Conservation (phyloP, 1,139 yeast species). For the Diutina sp. region DNA sequence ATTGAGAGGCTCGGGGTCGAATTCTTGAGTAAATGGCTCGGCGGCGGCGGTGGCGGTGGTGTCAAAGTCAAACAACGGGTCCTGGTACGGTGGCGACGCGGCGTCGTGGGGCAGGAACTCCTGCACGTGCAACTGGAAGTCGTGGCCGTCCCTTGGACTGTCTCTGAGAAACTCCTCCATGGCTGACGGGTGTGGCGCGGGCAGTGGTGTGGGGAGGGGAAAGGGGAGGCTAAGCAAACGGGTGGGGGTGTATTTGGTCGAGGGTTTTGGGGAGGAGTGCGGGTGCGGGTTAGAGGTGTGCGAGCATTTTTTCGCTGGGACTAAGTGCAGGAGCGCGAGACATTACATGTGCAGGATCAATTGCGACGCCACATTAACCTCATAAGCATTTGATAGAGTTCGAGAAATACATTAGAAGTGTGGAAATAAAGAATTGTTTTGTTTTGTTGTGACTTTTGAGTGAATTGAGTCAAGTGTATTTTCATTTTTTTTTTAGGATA, state of each 20-base stretch:
- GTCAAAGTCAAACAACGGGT: constrained; percentile 2
- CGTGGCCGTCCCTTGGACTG: background rate
- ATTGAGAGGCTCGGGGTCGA: background rate
- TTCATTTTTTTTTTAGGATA: too few relatives aligned
- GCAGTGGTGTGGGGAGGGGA: background rate
- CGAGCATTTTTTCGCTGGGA: background rate
- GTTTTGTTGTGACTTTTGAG: too few relatives aligned
- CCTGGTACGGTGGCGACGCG: background rate
- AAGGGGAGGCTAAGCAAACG: background rate
- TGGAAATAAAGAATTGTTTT: too few relatives aligned
- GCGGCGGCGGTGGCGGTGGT: background rate
- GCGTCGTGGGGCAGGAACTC: background rate
- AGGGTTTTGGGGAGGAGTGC: background rate
- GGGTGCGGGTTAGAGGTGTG: background rate
- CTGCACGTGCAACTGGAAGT: constrained; percentile 1
- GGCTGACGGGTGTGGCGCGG: background rate
- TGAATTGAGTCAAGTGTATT: too few relatives aligned
- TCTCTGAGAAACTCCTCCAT: constrained; percentile 2
- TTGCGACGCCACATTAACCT: too few relatives aligned
- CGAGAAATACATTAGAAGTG: too few relatives aligned
- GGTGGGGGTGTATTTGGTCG: background rate
- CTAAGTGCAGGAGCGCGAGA: background rate
- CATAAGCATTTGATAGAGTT: too few relatives aligned
- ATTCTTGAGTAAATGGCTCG: background rate
- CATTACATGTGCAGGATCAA: too few relatives aligned